Conservation (phyloP, 2,329 filamentous ascomycete species). For the Sporothrix mexicana region DNA sequence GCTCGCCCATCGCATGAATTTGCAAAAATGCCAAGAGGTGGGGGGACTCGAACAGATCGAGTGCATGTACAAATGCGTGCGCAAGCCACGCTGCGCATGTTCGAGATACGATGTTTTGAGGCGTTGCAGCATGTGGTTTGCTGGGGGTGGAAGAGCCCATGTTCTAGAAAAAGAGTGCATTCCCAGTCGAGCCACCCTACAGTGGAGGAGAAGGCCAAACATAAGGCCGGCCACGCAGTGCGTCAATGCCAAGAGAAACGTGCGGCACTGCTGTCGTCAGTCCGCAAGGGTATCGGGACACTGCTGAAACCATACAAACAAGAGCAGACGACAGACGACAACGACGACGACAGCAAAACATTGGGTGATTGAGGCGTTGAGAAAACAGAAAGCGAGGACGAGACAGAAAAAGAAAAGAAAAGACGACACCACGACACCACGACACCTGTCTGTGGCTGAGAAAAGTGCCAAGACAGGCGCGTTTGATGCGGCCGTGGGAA, state of each 20-base stretch:
- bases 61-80: conserved; percentile 20
- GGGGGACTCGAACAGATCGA: conserved; percentile 18
- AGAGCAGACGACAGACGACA: conserved; percentile 8
- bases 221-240: background rate
- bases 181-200: background rate
- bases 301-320: conserved; percentile 17
- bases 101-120: conserved; percentile 9
- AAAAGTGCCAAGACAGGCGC: conserved; percentile 14
- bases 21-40: conserved; percentile 25
- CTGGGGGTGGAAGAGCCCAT: background rate
- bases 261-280: conserved; percentile 21
- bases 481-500: conserved; percentile 9
- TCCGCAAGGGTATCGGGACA: conserved; percentile 1
- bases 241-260: conserved; percentile 10
- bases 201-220: background rate
- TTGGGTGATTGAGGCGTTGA: background rate
- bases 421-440: background rate
- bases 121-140: background rate
- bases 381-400: background rate
- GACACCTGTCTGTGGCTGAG: background rate
- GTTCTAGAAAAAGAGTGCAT: conserved; percentile 9
- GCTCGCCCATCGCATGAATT: conserved; percentile 9
- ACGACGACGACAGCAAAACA: background rate
- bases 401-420: background rate
- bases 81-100: conserved; percentile 26